Percentiles rank a stretch among this genome's conserved stretches.
These are phyloP conservation scores for Sonneratia caseolaris DNA, from an alignment of 345 rosid genomes.

Conservation along the genomic window DNA sequence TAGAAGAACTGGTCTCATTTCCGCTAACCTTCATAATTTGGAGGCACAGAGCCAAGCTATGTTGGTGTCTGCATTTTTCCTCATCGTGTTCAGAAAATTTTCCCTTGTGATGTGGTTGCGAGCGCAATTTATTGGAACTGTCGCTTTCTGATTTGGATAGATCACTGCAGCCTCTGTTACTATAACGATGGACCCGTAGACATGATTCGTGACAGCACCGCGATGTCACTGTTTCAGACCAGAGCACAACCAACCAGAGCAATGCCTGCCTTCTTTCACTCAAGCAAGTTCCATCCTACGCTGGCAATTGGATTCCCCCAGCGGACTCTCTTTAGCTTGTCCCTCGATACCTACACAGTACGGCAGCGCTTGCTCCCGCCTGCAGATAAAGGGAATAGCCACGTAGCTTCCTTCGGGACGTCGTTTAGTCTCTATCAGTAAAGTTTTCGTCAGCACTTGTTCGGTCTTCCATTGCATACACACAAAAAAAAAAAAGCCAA, in stretches of 20 bases:
- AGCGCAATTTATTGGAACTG: background rate
- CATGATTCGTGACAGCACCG: constrained; percentile 87
- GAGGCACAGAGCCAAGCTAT: too few species aligned
- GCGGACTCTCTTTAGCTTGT: constrained; percentile 54
- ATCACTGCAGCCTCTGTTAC: constrained; percentile 82
- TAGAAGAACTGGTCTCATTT: too few species aligned
- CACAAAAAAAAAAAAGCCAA: background rate
- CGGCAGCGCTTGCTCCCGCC: constrained; percentile 39
- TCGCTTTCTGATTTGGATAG: constrained; percentile 40
- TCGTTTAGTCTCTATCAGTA: background rate
- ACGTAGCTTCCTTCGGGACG: background rate
- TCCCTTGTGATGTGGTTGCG: background rate
- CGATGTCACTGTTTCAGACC: constrained; percentile 61
- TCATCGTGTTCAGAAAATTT: constrained; percentile 15
- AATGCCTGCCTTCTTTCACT: constrained; percentile 40
- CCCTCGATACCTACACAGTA: constrained; percentile 25
- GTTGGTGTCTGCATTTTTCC: too few species aligned
- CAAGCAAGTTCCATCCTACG: constrained; percentile 49
- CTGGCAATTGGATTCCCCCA: constrained; percentile 55
- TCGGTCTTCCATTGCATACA: background rate
- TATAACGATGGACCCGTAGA: constrained; percentile 88
- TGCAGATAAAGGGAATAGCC: constrained; percentile 23
- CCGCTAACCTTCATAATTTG: too few species aligned
- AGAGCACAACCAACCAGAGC: constrained; percentile 9
- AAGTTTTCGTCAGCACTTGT: background rate